phyloP scores from a whole-genome alignment of 2,329 filamentous ascomycete species.

The Hypoxylon sp. region DNA sequence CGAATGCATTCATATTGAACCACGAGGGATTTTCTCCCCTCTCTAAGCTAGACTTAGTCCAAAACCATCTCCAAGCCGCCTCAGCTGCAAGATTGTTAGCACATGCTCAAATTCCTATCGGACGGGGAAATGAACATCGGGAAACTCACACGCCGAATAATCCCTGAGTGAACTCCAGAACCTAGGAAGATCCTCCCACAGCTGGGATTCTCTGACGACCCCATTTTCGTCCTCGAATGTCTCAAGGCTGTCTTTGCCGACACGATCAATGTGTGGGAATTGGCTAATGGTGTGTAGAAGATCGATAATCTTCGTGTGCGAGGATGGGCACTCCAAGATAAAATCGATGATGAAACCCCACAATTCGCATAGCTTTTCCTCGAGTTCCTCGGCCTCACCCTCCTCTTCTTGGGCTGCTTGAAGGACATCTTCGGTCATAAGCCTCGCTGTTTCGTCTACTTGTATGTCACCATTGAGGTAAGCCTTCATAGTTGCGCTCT shows the following conservation, averaged over 20 bases:
- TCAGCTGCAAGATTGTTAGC: background rate
- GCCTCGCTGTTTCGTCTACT: slow-evolving; percentile 11
- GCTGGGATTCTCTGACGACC: background rate
- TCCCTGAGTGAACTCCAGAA: slow-evolving; percentile 13
- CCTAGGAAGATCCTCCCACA: slow-evolving; percentile 13
- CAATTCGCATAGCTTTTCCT: slow-evolving; percentile 6
- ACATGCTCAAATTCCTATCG: background rate
- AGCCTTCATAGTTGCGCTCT: slow-evolving; percentile 7
- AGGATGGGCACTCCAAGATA: slow-evolving; percentile 14
- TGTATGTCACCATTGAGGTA: slow-evolving; percentile 11
- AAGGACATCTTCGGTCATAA: slow-evolving; percentile 9
- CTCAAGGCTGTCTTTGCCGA: background rate
- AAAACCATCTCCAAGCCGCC: background rate
- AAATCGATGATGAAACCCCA: slow-evolving; percentile 20
- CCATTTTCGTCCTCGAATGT: background rate
- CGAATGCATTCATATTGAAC: slow-evolving; percentile 11
- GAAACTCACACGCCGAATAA: slow-evolving; percentile 8
- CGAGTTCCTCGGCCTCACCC: background rate
- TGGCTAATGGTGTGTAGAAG: background rate
- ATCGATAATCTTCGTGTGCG: background rate
- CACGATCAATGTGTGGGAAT: background rate
- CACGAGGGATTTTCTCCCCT: slow-evolving; percentile 2
- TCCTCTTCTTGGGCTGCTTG: slow-evolving; percentile 7
- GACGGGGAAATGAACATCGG: background rate
- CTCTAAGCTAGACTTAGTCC: background rate